Evolutionary conservation across 1,139 yeast genomes (phyloP).

Genomic region (Suhomyces kunorum): DNA sequence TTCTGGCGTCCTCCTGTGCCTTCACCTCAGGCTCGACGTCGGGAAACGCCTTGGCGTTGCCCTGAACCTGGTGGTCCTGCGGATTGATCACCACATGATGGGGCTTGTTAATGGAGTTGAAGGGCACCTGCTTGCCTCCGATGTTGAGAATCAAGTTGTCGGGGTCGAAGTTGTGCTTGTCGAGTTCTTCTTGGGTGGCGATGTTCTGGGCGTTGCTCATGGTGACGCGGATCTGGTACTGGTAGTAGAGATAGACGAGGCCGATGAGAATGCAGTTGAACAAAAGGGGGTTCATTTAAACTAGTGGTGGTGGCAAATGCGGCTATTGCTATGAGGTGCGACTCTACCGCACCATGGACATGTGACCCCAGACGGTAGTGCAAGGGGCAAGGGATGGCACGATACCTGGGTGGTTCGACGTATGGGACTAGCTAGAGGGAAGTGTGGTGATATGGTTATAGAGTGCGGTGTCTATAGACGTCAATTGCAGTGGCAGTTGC

Average conservation of each 20-base stretch:
- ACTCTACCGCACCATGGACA: not conserved
- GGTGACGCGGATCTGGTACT: conserved; percentile 3
- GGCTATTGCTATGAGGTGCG: conserved; percentile 3
- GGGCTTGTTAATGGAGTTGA: conserved; percentile 41
- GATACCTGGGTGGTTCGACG: too few relatives aligned
- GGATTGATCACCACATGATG: conserved; percentile 43
- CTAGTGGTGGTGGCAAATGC: conserved; percentile 12
- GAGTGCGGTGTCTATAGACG: too few relatives aligned
- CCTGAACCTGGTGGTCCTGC: conserved; percentile 22
- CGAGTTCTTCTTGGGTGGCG: conserved; percentile 20
- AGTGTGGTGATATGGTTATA: too few relatives aligned
- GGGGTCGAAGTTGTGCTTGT: conserved; percentile 18
- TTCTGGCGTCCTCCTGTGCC: conserved; percentile 17
- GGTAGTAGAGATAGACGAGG: conserved; percentile 7
- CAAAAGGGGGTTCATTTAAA: conserved; percentile 11
- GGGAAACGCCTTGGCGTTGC: conserved; percentile 22
- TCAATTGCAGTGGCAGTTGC: too few relatives aligned
- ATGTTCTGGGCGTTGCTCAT: conserved; percentile 11
- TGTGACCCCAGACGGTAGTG: not conserved
- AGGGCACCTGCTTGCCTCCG: conserved; percentile 43
- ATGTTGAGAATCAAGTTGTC: conserved; percentile 32
- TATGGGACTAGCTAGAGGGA: too few relatives aligned
- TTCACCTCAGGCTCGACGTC: conserved; percentile 28
- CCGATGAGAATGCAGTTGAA: conserved; percentile 6
- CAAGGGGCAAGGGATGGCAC: too few relatives aligned